phyloP scores from a whole-genome alignment of 371 early-diverging fungal genomes.

The Globomyces sp. region DNA sequence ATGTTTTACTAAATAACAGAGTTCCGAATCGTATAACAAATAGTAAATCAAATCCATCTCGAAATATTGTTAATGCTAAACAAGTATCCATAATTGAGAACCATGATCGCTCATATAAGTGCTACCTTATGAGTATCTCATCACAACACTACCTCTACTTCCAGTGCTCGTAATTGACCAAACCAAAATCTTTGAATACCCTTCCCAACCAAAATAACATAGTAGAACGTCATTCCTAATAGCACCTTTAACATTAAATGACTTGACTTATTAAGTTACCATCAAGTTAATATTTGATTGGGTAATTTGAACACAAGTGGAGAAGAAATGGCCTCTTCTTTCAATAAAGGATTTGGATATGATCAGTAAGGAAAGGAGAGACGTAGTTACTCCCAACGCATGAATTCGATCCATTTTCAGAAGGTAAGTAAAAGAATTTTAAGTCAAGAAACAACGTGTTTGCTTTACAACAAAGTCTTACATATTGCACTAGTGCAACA shows the following conservation, averaged over 20 bases:
- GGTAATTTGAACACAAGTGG: conserved; percentile 82
- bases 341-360: conserved; percentile 39
- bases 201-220: conserved; percentile 75
- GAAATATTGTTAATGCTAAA: conserved; percentile 93
- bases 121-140: conserved; percentile 26
- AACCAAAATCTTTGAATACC: conserved; percentile 78
- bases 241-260: conserved; percentile 54
- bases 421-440: no score
- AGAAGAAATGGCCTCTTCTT: conserved; percentile 74
- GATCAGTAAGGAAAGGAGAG: not conserved
- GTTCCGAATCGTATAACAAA: conserved; percentile 80
- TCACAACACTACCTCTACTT: conserved; percentile 71
- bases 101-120: conserved; percentile 94
- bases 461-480: no score
- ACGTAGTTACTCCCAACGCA: not conserved
- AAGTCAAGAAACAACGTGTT: no score
- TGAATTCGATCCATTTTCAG: conserved; percentile 3
- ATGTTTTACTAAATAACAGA: conserved; percentile 84
- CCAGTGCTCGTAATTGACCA: conserved; percentile 85
- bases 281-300: conserved; percentile 84
- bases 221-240: conserved; percentile 75
- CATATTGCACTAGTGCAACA: no score
- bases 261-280: conserved; percentile 44
- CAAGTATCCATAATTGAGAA: conserved; percentile 94
- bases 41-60: conserved; percentile 87